These are phyloP conservation scores for Anisodus tanguticus DNA, from an alignment of 257 asterid genomes.

Conservation along the genomic window DNA sequence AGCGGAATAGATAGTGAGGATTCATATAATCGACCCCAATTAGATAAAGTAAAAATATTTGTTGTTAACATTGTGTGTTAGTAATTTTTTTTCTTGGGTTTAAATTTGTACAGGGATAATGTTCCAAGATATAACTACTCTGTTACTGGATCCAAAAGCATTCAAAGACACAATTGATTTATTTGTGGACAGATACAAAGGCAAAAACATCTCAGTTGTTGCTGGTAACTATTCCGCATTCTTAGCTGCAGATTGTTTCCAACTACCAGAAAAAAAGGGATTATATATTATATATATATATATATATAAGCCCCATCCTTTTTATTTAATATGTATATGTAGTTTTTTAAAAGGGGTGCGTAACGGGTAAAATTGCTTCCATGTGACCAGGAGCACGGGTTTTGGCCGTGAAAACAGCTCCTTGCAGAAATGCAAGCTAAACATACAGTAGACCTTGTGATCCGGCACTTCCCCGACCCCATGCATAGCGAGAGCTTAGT, in stretches of 20 bases:
- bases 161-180: conserved; percentile 81
- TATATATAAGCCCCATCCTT: neutral
- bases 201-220: conserved; percentile 74
- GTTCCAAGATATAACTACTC: conserved; percentile 89
- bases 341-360: too few relatives aligned
- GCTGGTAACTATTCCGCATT: conserved; percentile 59
- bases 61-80: neutral
- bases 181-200: conserved; percentile 75
- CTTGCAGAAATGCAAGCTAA: too few relatives aligned
- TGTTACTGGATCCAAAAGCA: conserved; percentile 72
- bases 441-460: too few relatives aligned
- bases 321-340: neutral
- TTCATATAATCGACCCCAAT: neutral
- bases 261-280: neutral
- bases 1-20: neutral
- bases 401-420: too few relatives aligned
- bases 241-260: conserved; percentile 19
- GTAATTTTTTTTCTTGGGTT: neutral
- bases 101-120: conserved; percentile 59
- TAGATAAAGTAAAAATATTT: neutral
- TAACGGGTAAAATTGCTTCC: too few relatives aligned
- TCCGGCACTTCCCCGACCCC: too few relatives aligned
- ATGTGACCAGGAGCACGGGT: too few relatives aligned
- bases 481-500: too few relatives aligned
- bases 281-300: neutral